Base-by-base conservation (phyloP, 805 yeast species). In the Yarrowia osloensis region DNA sequence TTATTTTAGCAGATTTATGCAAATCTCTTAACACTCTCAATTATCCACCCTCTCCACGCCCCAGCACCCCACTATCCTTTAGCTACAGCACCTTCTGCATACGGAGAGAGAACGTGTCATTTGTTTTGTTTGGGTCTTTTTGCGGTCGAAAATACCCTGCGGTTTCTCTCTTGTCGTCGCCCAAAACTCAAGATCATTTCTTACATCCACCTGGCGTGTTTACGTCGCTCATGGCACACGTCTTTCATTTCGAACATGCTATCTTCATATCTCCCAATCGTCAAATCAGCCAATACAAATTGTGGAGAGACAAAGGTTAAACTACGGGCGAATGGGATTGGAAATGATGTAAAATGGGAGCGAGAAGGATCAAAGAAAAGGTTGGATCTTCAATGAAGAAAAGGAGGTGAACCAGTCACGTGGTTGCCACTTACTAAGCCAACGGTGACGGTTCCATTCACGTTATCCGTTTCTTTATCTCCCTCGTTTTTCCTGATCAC, bases 211-310 rank as follows among this genome's bases (percentile, higher is more conserved):
- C 54, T 8, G 13, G n/a, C n/a, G 17, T 49, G 54, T 49, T 49
- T 26, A 28, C 37, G 26, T 49, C 40, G 26, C 57, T 12, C 28
- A 19, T 31, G 24, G 7, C 7, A 21, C 11, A 12, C 57, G 4
- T 17, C 40, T 50, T 31, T 33, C 57, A 50, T 50, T 50, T 50
- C 40, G 15, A 21, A 31, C 57, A 33, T 50, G 57, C 40, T 50
- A 50, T 50, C 57, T 49, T 29, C 57, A 15, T 50, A 50, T 50
- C 57, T 50, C 57, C 57, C 57, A 50, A 50, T 50, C 57, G 21
- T 15, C 29, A 49, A 50, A 50, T 50, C 57, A 50, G 57, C 57
- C 57, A 50, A 50, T 50, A 50, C 57, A 50, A 49, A 50, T 31
- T 50, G 57, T 33, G 57, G 57, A 50, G 57, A 50, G 28, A 6